These are phyloP conservation scores for Nicotiana sylvestris DNA, from an alignment of 257 asterid species.

Conservation along the genomic window DNA sequence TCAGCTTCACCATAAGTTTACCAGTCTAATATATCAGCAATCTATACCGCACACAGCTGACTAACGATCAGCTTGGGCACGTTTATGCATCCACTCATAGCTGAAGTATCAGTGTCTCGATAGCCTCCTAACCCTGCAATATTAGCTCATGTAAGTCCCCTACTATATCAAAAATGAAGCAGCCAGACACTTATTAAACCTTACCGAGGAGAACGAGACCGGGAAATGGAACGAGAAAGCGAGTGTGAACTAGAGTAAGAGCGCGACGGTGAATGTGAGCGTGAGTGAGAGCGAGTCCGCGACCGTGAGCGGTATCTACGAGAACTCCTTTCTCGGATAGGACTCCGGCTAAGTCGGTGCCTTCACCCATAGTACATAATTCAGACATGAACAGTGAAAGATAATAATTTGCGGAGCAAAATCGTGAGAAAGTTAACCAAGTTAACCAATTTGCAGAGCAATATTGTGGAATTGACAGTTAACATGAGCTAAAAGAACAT, in stretches of 20 bases:
- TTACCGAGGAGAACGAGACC: conserved; percentile 71
- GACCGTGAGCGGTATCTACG: conserved; percentile 38
- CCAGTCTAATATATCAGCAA: not conserved
- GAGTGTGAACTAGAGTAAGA: conserved; percentile 49
- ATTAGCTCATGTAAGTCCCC: not conserved
- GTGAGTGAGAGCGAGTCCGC: conserved; percentile 34
- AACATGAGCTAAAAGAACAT: not conserved
- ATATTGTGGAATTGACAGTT: not conserved
- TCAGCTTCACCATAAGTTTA: not conserved
- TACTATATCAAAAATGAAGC: not conserved
- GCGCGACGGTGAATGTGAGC: conserved; percentile 29
- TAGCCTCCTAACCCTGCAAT: conserved; percentile 56
- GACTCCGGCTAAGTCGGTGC: conserved; percentile 64
- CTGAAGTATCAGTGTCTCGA: conserved; percentile 45
- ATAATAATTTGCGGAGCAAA: not conserved
- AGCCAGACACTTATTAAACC: not conserved
- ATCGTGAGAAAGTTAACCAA: not conserved
- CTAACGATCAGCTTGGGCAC: not conserved
- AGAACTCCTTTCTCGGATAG: conserved; percentile 58
- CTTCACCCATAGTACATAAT: conserved; percentile 27
- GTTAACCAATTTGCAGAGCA: not conserved
- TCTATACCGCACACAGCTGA: not conserved
- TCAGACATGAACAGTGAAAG: not conserved
- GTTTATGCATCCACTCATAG: not conserved
- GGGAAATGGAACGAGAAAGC: conserved; percentile 38